phyloP scores from a whole-genome alignment of 2,329 filamentous ascomycete species.

The Reticulascus tulasneorum region DNA sequence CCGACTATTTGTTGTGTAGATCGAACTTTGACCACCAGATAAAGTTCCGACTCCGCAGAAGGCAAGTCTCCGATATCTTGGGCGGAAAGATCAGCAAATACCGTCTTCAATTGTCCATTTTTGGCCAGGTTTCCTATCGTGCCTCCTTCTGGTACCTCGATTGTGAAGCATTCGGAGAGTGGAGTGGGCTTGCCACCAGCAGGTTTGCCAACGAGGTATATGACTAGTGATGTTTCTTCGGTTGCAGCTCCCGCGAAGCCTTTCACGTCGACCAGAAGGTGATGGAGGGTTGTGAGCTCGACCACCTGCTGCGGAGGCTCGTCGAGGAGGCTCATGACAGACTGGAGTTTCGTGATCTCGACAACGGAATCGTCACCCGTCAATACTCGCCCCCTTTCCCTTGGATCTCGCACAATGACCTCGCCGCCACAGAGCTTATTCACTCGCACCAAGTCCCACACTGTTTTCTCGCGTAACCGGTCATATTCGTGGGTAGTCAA shows the following conservation, averaged over 20 bases:
- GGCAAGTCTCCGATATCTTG: slow-evolving; percentile 64
- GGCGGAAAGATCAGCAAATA: slow-evolving; percentile 82
- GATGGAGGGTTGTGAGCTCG: slow-evolving; percentile 71
- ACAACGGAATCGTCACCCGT: slow-evolving; percentile 92
- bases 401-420: slow-evolving; percentile 89
- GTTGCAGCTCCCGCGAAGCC: slow-evolving; percentile 72
- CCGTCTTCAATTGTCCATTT: slow-evolving; percentile 69
- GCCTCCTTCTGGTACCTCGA: slow-evolving; percentile 73
- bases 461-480: slow-evolving; percentile 78
- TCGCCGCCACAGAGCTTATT: slow-evolving; percentile 94
- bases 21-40: slow-evolving; percentile 77
- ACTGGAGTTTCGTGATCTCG: slow-evolving; percentile 85
- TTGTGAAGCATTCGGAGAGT: slow-evolving; percentile 77
- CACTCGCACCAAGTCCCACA: slow-evolving; percentile 91
- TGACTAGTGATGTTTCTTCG: slow-evolving; percentile 70
- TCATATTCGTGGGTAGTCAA: slow-evolving; percentile 81
- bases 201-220: slow-evolving; percentile 73
- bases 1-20: slow-evolving; percentile 44
- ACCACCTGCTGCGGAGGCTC: slow-evolving; percentile 66
- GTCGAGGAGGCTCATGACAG: slow-evolving; percentile 90
- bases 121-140: slow-evolving; percentile 62
- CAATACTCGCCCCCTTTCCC: slow-evolving; percentile 75
- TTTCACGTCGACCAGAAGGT: slow-evolving; percentile 79
- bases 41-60: slow-evolving; percentile 68
- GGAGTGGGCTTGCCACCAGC: slow-evolving; percentile 59